phyloP scores from a whole-genome alignment of 2,329 filamentous ascomycete species.

The Sclerotinia glacialis region DNA sequence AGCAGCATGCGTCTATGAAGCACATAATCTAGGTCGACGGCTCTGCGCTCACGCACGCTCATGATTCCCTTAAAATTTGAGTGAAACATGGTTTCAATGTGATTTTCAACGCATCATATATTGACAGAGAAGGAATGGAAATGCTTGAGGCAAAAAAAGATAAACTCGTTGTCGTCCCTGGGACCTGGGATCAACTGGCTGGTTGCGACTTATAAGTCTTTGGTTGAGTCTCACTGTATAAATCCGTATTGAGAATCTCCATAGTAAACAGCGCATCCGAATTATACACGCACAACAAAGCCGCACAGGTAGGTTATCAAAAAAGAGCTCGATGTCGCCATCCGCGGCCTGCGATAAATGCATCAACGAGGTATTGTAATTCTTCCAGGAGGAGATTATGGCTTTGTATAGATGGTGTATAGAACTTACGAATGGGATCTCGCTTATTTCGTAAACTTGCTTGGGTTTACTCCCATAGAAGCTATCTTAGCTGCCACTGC shows the following conservation, averaged over 20 bases:
- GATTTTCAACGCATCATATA: constrained; percentile 47
- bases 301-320: constrained; percentile 45
- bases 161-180: constrained; percentile 44
- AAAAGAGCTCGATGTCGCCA: constrained; percentile 44
- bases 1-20: constrained; percentile 48
- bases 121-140: constrained; percentile 43
- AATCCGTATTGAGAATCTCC: background rate
- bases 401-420: constrained; percentile 47
- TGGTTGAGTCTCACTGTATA: background rate
- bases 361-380: constrained; percentile 45
- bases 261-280: constrained; percentile 31
- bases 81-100: constrained; percentile 46
- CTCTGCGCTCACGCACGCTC: constrained; percentile 46
- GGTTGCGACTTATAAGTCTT: constrained; percentile 37
- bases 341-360: constrained; percentile 45
- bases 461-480: constrained; percentile 46
- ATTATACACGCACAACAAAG: constrained; percentile 44
- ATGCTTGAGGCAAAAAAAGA: constrained; percentile 43
- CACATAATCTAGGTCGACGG: constrained; percentile 40
- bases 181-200: constrained; percentile 45
- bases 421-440: constrained; percentile 47
- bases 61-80: constrained; percentile 46
- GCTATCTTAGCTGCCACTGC: constrained; percentile 44
- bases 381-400: constrained; percentile 47
- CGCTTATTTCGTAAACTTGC: constrained; percentile 45